Base-by-base conservation (phyloP, 2,329 filamentous ascomycete species). In the Alternaria conjuncta region DNA sequence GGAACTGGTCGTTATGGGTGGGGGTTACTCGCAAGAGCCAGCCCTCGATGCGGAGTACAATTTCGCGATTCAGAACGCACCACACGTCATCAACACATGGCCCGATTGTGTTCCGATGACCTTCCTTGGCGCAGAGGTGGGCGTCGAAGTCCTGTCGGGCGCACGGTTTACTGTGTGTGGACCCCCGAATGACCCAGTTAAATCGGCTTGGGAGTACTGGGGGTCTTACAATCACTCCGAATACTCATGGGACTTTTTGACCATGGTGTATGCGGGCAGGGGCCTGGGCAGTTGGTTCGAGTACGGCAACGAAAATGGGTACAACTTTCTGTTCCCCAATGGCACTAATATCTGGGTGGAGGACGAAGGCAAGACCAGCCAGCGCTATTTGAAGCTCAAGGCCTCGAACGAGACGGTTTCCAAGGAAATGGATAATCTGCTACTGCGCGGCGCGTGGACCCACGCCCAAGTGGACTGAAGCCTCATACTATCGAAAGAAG, bases 1-100 rank as follows among this genome's bases (percentile, higher is more conserved):
- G 1, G 81, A 87, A 69, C 76, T 87, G 2, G 82, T 86, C 2
- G 69, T 87, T 6, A 86, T 86, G 85, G 86, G 85, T 23, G 85
- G 85, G 12, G 72, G 61, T 7, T 87, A 86, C 59, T 84, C 84
- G 0, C 79, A 78, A 15, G 44, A 50, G 13, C 45, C 23, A 8
- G 44, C 58, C 15, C 11, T 61, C 0, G 84, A 84, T 9, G 72
- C 77, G 57, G 82, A 84, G 57, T 87, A 78, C 71, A 87, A 87
- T 70, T 86, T 87, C 65, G 83, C 73, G 28, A 82, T 82, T 23
- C 70, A 73, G 46, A 79, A 84, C 60, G 73, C 82, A 0, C 60
- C 79, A 2, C 80, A 83, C 49, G 84, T 86, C 4, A 66, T 87
- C 11, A 81, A 83, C 66, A 79, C 72, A 32, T 87, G 84, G 84